Base-by-base conservation (phyloP, 768 basidiomycete species). In the Mycena kentingensis region DNA sequence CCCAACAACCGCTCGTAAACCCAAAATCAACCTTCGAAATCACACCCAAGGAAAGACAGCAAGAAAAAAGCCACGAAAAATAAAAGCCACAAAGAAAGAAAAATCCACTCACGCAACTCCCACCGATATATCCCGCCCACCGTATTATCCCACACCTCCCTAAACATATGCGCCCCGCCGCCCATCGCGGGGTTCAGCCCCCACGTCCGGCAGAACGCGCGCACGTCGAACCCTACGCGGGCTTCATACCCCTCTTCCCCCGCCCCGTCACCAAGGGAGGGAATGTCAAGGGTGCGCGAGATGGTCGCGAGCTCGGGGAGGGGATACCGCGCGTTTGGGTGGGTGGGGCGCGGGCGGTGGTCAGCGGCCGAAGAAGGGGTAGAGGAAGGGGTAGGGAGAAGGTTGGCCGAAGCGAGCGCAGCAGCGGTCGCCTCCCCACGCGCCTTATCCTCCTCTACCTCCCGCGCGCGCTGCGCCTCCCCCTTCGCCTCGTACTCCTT, bases 151-250 rank as follows among this genome's bases (percentile, higher is more conserved):
- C 91, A 94, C 34, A 84, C 75, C 58, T 82, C 83, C 63, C 93
- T 77, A 83, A 86, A 95, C 85, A 94, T 90, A 67, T 88, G 85
- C 4, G 76, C 83, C 5, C 88, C 93, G 18, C 88, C 88, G 29
- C 89, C 87, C 29, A 67, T 65, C 25, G 71, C 70, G 19, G 69
- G 75, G 62, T 82, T 74, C 45, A 90, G 65, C 32, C 74, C 76
- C 71, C 86, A 80, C 54, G 75, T 63, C 39, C 67, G 66, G 48
- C 78, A 72, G 62, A 95, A 93, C 28, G 70, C 72, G 45, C 90
- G 79, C 34, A 87, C 76, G 67, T 86, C 67, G 65, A 94, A 93
- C 4, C 78, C 77, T 10, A 71, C 69, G 29, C 90, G 82, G 35
- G 77, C 67, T 29, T 70, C 66, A 25, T n/a, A n/a, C n/a, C n/a